These are phyloP conservation scores for Lactuca sativa DNA, from an alignment of 129 eudicot genomes.

Conservation along the genomic window DNA sequence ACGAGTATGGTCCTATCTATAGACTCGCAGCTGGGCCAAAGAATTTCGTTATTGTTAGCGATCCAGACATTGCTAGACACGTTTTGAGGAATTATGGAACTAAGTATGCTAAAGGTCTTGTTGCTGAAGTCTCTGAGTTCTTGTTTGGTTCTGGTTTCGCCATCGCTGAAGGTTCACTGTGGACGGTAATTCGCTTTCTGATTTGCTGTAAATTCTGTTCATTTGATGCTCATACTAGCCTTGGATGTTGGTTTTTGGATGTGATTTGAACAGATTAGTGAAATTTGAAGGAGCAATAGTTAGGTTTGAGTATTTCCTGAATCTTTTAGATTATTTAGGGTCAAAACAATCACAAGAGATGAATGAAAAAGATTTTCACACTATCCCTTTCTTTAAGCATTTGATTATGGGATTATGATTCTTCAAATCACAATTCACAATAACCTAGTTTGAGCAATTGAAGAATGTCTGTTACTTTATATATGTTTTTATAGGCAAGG, in stretches of 20 bases:
- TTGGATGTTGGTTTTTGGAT: slow-evolving; percentile 9
- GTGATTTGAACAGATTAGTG: no score
- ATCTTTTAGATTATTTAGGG: no score
- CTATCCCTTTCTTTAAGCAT: no score
- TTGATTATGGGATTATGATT: neutral
- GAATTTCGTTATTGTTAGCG: slow-evolving; percentile 84
- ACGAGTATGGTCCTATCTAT: slow-evolving; percentile 74
- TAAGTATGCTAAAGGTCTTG: slow-evolving; percentile 82
- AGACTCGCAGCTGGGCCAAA: slow-evolving; percentile 89
- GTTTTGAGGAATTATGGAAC: slow-evolving; percentile 80
- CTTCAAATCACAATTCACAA: neutral
- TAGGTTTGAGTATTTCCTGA: no score
- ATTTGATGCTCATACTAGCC: neutral
- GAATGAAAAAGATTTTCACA: no score
- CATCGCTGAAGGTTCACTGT: slow-evolving; percentile 94
- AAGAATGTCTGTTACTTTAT: no score
- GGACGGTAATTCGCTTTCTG: slow-evolving; percentile 59
- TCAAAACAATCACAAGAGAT: no score
- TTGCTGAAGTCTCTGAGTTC: slow-evolving; percentile 93
- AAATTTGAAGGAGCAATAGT: no score
- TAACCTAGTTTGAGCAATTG: neutral
- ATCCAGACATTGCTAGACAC: slow-evolving; percentile 87
- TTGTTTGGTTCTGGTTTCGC: slow-evolving; percentile 96
- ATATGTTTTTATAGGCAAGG: slow-evolving; percentile 61
- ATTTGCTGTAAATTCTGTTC: neutral